Evolutionary conservation across 202 grass and related monocot species (phyloP), one percentile per base, ranked within the genome.

Genomic region (Setaria viridis): DNA sequence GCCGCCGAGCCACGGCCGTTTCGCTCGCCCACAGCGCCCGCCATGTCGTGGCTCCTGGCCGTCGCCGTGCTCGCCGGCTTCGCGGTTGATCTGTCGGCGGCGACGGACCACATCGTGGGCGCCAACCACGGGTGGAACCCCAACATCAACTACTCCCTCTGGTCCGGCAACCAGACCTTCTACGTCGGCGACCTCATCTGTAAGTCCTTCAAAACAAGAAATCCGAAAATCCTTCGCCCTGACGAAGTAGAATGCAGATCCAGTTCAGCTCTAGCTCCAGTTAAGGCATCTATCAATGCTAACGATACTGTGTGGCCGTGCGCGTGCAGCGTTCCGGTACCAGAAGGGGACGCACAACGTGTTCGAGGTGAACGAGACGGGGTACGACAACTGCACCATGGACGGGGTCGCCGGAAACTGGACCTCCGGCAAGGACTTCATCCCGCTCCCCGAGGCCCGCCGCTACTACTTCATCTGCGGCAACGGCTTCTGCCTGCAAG

Each of bases 341-440:
- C 93, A 94, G 84, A 95, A 92, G 80, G 76, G 94, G 81, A 90
- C 81, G 75, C 88, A 95, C 86, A 95, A 92, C 58, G 96, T 99
- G 42, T 91, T 99, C 74, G 87, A 88, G 86, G 97, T 99, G 91
- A 99, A 96, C 82, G 16, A 87, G 85, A 94, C 88, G 2, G 93
- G 93, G 66, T 96, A 99, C 69, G 90, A 94, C 50, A 96, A 93
- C 91, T 94, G 92, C 90, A 96, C 92, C 46, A 94, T 94, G 96
- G 90, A 62, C 51, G 91, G 88, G 12, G 82, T 94, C 70, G 72
- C 90, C 62, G 93, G 96, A 10, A 94, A 99, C 83, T 99, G 97
- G 93, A 96, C 83, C 70, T 96, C 97, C 56, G 90, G 96, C 70
- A 92, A 99, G 83, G 96, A 95, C 82, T 95, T 95, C 93, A 91